Conservation (phyloP, 805 yeast species). For the Pichia paraexigua region DNA sequence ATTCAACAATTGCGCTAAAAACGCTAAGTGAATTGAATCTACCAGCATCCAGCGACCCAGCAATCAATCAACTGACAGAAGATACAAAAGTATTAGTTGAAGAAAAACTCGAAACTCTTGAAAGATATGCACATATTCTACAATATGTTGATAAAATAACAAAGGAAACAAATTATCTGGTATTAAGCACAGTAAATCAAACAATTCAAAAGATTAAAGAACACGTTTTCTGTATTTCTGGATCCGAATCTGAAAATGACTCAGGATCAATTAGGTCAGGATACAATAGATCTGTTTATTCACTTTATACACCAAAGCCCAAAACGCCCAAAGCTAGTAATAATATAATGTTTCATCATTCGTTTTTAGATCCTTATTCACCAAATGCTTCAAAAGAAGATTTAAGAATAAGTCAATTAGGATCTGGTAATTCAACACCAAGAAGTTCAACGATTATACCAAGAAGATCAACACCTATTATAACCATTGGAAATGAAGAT, state of each 20-base stretch:
- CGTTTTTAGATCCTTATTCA: slow-evolving; percentile 14
- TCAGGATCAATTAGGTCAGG: slow-evolving; percentile 1
- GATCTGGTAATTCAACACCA: slow-evolving; percentile 20
- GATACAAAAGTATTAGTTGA: slow-evolving; percentile 59
- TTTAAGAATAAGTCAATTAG: not conserved
- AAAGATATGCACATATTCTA: slow-evolving; percentile 64
- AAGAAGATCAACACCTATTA: slow-evolving; percentile 22
- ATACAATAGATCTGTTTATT: slow-evolving; percentile 1
- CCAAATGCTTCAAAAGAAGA: slow-evolving; percentile 4
- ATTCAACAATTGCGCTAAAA: slow-evolving; percentile 48
- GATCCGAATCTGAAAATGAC: slow-evolving; percentile 18
- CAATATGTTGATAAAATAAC: slow-evolving; percentile 71
- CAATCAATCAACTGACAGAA: slow-evolving; percentile 49
- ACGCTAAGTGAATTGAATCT: slow-evolving; percentile 31
- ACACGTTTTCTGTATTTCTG: slow-evolving; percentile 18
- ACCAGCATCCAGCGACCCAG: slow-evolving; percentile 56
- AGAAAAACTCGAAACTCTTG: slow-evolving; percentile 61
- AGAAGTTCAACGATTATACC: slow-evolving; percentile 10
- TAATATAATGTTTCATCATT: slow-evolving; percentile 18
- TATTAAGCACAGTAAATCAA: slow-evolving; percentile 52
- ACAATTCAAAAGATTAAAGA: slow-evolving; percentile 50
- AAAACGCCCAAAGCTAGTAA: slow-evolving; percentile 8
- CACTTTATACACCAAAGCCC: slow-evolving; percentile 11
- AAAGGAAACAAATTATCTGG: slow-evolving; percentile 66
- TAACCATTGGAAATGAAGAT: slow-evolving; percentile 19